Base-by-base conservation (phyloP, 805 yeast genomes). In the Sungouiozyma ichnusensis region DNA sequence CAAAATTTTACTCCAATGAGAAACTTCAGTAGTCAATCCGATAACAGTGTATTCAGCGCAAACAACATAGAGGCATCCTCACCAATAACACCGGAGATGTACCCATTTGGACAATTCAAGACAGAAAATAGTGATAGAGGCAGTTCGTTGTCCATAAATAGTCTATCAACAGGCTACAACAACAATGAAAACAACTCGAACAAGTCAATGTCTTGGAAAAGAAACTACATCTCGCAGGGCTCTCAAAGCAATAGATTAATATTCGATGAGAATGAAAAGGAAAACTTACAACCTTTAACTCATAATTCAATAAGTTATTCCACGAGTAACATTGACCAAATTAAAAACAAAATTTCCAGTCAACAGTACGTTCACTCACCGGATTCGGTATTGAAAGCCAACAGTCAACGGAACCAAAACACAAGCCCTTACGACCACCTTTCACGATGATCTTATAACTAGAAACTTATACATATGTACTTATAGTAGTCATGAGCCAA, bases 61-160 rank as follows among this genome's bases (percentile, higher is more conserved):
- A 40, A 37, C 7, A 41, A 41, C 32, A 44, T 49, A 13, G 58
- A 57, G 33, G 53, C 58, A 17, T 37, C 45, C 51, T 60, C 64
- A 3, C 64, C 64, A 15, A 52, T 60, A 11, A 58, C 64, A 2
- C 63, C 63, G 33, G 53, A 53, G 19, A 49, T 60, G 53, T 56
- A 55, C 43, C 50, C 39, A 8, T 37, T 37, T 9, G 19, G 16
- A 8, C 38, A 56, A 32, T n/a, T 20, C 15, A 36, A 36, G 13
- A 36, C 16, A 20, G 43, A 48, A 33, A 52, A 49, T 20, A 52
- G 53, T 20, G 52, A 49, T 17, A 55, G 60, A 34, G 54, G 56
- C 31, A 51, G 59, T 44, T 53, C 52, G 13, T 53, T 59, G 40
- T 46, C 57, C 15, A 31, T 55, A 16, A 57, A 61, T 44, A 55